Conservation (phyloP, 257 asterid species). For the Nicotiana benthamiana region DNA sequence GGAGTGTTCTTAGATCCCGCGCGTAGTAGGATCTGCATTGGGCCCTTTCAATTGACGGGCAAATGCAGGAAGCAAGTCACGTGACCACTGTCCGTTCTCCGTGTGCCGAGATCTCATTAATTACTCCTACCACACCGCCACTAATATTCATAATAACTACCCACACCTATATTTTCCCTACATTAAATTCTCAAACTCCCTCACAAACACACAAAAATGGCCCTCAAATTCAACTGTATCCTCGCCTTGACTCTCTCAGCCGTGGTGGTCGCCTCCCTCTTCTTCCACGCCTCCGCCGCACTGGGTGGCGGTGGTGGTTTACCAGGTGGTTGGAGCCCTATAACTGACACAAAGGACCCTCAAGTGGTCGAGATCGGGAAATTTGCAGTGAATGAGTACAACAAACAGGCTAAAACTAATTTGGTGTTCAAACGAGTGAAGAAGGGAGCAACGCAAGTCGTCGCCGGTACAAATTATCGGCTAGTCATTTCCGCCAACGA, state of each 20-base stretch:
- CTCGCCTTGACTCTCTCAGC: background rate
- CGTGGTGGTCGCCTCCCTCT: background rate
- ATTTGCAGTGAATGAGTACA: conserved; percentile 36
- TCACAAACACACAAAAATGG: conserved; percentile 9
- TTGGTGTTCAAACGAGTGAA: conserved; percentile 23
- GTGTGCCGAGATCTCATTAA: background rate
- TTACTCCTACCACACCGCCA: background rate
- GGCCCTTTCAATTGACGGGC: no score
- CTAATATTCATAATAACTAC: background rate
- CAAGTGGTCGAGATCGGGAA: conserved; percentile 22
- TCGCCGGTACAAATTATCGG: conserved; percentile 31
- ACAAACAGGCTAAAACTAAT: conserved; percentile 9
- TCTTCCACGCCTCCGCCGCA: background rate
- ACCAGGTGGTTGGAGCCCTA: conserved; percentile 18
- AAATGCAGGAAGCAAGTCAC: background rate
- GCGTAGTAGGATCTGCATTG: no score
- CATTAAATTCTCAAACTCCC: background rate
- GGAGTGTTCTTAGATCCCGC: no score
- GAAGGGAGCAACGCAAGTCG: conserved; percentile 28
- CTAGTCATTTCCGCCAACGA: conserved; percentile 24
- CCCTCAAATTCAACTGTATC: background rate
- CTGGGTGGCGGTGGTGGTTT: background rate
- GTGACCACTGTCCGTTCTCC: background rate
- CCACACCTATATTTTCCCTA: background rate
- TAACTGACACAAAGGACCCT: conserved; percentile 18